Evolutionary conservation across 2,329 filamentous ascomycete genomes (phyloP), one percentile per base, ranked within the genome.

Genomic region (Nectriaceae sp.): DNA sequence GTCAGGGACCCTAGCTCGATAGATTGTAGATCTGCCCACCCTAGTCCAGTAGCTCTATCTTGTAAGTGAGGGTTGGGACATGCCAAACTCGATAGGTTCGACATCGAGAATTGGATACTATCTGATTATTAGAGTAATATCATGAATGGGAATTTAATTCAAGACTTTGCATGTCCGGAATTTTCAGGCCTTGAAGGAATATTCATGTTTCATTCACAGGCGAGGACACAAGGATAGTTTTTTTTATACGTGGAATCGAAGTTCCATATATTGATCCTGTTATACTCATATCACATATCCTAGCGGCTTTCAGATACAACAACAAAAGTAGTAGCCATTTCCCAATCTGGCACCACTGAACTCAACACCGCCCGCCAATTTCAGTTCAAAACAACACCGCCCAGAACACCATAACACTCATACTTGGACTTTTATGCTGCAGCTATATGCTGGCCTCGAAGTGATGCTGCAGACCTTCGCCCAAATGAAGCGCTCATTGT

Each of bases 211-310:
- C n/a, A n/a, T n/a, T n/a, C n/a, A n/a, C n/a, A n/a, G n/a, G n/a
- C n/a, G n/a, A n/a, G n/a, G n/a, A n/a, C n/a, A n/a, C n/a, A n/a
- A 55, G 42, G 37, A 53, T 46, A 56, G 48, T 53, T 57, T 40
- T 21, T 55, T 55, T 29, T 29, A 13, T 29, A 29, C 6, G 24
- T 29, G 50, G 58, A 59, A 56, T 44, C 42, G 21, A 46, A 46
- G 48, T 53, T 59, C 50, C 57, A 42, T 54, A 20, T 21, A n/a
- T 21, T 61, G 44, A 58, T 62, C 42, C 53, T 51, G 56, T 58
- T 22, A 45, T 46, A 60, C 54, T 62, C 60, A 61, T 62, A 53
- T 54, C 52, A 52, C 56, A 54, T 61, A 55, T 43, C 44, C 41
- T 38, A 46, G 46, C 50, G 20, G 40, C 40, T 42, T 44, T 50